Percentiles rank a stretch among this genome's conserved stretches.
Conservation (phyloP, 2,329 filamentous ascomycete genomes). For the Ambrosiella xylebori region DNA sequence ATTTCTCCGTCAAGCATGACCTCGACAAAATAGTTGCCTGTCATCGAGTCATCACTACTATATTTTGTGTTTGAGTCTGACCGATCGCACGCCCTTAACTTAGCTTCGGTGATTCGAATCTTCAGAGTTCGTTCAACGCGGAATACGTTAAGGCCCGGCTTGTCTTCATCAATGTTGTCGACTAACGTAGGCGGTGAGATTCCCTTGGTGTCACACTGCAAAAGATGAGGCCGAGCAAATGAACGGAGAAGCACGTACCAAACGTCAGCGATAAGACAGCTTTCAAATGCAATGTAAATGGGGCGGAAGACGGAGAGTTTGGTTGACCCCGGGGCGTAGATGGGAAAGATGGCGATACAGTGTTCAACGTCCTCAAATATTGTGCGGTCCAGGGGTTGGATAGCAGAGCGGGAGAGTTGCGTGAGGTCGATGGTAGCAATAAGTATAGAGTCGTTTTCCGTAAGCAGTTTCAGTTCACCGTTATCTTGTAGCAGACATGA, state of each 20-base stretch:
- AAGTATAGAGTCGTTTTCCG: conserved; percentile 65
- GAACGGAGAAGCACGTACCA: conserved; percentile 88
- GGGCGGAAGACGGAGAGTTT: conserved; percentile 66
- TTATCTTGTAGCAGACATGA: conserved; percentile 92
- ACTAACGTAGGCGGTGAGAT: conserved; percentile 27
- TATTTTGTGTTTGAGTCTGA: conserved; percentile 7
- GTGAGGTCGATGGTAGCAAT: conserved; percentile 74
- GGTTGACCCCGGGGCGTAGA: conserved; percentile 61
- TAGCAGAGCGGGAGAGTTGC: conserved; percentile 72
- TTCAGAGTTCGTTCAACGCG: conserved; percentile 44
- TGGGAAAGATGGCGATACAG: conserved; percentile 89
- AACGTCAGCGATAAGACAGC: conserved; percentile 80
- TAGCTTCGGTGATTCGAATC: conserved; percentile 44
- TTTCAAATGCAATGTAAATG: conserved; percentile 76
- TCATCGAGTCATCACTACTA: conserved; percentile 25
- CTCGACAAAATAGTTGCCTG: conserved; percentile 62
- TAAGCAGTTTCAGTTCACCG: conserved; percentile 79
- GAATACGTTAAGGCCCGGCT: conserved; percentile 33
- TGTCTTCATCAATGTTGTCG: conserved; percentile 20
- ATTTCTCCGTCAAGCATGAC: conserved; percentile 66
- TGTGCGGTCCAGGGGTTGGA: conserved; percentile 78
- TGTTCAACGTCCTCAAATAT: conserved; percentile 74
- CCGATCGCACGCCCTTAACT: conserved; percentile 28
- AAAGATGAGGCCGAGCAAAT: conserved; percentile 83
- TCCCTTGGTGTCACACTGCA: conserved; percentile 39